Evolutionary conservation across 139 green algal genomes (phyloP), one percentile per base, ranked within the genome.

Genomic region (Asterochloris erici): DNA sequence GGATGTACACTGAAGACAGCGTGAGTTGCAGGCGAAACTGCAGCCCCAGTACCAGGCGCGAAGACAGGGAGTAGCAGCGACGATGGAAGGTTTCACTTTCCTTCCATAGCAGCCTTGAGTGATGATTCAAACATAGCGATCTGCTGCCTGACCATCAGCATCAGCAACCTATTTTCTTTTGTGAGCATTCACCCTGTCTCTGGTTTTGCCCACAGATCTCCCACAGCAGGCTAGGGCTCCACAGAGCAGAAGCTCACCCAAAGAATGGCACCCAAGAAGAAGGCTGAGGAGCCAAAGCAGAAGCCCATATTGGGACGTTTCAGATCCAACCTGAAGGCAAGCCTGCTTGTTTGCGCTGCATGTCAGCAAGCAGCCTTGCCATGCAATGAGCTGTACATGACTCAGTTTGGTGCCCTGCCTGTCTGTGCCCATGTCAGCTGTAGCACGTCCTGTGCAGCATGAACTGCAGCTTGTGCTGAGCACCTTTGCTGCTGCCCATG

Each of bases 281-380:
- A 94, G 82, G 93, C 97, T 61, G 91, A 91, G 38, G 87, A 83
- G 63, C 82, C 83, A 9, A 93, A 96, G 83, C 93, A 97, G 82
- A 91, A 91, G 79, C 95, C 96, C 0, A 89, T 99, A 0, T 87
- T 99, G 73, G 96, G 96, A 13, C 89, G 96, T 38, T 99, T 99
- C 93, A 96, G 87, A 64, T 93, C 86, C 64, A 93, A 98, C 84
- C 79, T 98, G 68, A 98, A 98, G 90, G 93, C 95, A n/a, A 10
- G 27, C 27, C 11, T 14, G n/a, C 12, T 14, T 68, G 28, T 16
- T 13, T 24, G n/a, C 19, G 60, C 47, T 14, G 13, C 14, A 69
- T 21, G 6, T 71, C 66, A 71, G 66, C 17, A 71, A 21, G 77
- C 61, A 17, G 12, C 38, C 26, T 54, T 81, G 60, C 11, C 23